phyloP scores from a whole-genome alignment of 2,329 filamentous ascomycete species.

The Trichoderma koningii region DNA sequence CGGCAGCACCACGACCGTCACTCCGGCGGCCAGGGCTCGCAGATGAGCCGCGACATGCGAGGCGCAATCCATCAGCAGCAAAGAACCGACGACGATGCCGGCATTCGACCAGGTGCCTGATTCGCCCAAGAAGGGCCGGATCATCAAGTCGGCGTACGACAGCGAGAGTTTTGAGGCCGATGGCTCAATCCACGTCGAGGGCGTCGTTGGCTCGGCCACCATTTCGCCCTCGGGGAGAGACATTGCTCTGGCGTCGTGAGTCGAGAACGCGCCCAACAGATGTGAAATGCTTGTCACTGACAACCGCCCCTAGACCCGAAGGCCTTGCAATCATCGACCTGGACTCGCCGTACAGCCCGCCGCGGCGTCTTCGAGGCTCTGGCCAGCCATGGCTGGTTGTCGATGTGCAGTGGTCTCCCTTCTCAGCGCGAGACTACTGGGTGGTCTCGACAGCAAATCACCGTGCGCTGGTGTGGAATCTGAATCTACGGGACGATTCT shows the following conservation, averaged over 20 bases:
- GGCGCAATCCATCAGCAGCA: conserved; percentile 30
- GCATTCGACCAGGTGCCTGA: conserved; percentile 50
- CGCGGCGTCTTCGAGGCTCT: conserved; percentile 77
- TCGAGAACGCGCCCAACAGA: conserved; percentile 27
- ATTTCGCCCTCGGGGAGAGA: conserved; percentile 91
- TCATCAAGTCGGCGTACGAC: conserved; percentile 71
- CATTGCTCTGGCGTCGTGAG: conserved; percentile 80
- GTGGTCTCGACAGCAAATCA: conserved; percentile 93
- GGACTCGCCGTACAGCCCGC: conserved; percentile 84
- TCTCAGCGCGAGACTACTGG: conserved; percentile 87
- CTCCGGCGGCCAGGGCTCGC: conserved; percentile 4
- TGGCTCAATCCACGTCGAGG: conserved; percentile 79
- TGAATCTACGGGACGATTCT: conserved; percentile 76
- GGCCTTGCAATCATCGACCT: conserved; percentile 90
- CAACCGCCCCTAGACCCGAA: conserved; percentile 59
- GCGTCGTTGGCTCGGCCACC: conserved; percentile 82
- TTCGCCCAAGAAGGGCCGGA: conserved; percentile 57
- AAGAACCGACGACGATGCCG: conserved; percentile 47
- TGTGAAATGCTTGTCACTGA: conserved; percentile 12
- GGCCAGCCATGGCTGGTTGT: conserved; percentile 92
- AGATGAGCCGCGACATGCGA: conserved; percentile 30
- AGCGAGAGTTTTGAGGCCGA: conserved; percentile 87
- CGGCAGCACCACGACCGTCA: conserved; percentile 20
- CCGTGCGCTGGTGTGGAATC: conserved; percentile 90
- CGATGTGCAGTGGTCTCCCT: conserved; percentile 96